Conservation (phyloP, 2,329 filamentous ascomycete genomes). For the Claviceps sp. region DNA sequence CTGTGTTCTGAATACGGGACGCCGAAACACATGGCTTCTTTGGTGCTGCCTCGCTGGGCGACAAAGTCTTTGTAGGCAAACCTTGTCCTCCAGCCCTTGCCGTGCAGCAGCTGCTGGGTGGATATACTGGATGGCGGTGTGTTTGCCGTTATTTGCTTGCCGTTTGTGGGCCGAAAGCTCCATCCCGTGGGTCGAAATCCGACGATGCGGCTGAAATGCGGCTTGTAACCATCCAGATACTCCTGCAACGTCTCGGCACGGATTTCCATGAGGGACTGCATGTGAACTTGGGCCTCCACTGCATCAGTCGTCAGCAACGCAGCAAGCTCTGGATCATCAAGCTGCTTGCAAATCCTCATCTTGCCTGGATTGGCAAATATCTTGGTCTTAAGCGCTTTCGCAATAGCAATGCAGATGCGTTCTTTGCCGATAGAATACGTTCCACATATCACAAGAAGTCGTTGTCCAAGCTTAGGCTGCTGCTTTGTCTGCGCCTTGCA, state of each 20-base stretch:
- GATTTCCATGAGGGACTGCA: conserved; percentile 93
- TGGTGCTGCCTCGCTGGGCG: conserved; percentile 72
- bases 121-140: conserved; percentile 35
- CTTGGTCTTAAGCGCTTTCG: conserved; percentile 69
- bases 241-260: conserved; percentile 81
- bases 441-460: conserved; percentile 81
- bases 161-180: conserved; percentile 65
- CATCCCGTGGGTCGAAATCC: conserved; percentile 89
- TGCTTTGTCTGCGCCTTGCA: conserved; percentile 13
- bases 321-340: conserved; percentile 74
- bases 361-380: conserved; percentile 81
- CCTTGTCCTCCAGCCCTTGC: conserved; percentile 58
- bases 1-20: conserved; percentile 95
- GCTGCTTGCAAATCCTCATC: conserved; percentile 67
- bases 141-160: conserved; percentile 40
- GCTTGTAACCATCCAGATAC: conserved; percentile 68
- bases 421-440: conserved; percentile 99
- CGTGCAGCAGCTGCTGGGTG: conserved; percentile 38
- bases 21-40: conserved; percentile 74
- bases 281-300: conserved; percentile 82
- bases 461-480: conserved; percentile 25
- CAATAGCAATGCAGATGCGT: conserved; percentile 85
- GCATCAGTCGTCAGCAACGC: conserved; percentile 69
- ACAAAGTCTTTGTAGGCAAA: conserved; percentile 62
- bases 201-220: conserved; percentile 73